Base-by-base conservation (phyloP, 2,329 filamentous ascomycete species). In the Pseudogymnoascus sp. region DNA sequence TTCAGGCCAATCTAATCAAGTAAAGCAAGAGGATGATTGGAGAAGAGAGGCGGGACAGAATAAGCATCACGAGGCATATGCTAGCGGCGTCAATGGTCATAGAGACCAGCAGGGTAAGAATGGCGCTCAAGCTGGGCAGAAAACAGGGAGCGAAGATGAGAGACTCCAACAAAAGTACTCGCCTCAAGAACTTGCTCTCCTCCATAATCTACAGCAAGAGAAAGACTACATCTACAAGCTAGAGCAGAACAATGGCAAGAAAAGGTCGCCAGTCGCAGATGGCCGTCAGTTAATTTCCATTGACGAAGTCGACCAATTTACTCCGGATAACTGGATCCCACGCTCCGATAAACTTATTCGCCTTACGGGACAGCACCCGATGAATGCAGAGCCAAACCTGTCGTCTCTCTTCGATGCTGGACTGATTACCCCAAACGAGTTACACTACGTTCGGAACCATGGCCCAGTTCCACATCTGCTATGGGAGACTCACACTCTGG, bases 401-500 rank as follows among this genome's bases (percentile, higher is more conserved):
- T 70, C 70, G 1, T 69, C 69, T 11, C 74, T 83, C 0, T 79
- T 77, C 62, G 74, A 79, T 0, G 77, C 76, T 4, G 80, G 80
- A 0, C 70, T 82, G 0, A 79, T 82, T 64, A 83, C 81, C 0
- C 80, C 80, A 0, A 81, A 80, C 61, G 73, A 77, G 62, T 66
- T 83, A 1, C 79, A 82, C 68, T 83, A 82, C 64, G 79, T 83
- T 11, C 75, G 81, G 2, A 83, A 81, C 61, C 81, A 84, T 64
- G 80, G 80, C n/a, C 71, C 78, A 3, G 81, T 84, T 1, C 82
- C 81, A 0, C 57, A 65, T 19, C 64, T 82, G 0, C 67, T 81
- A 0, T 83, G 79, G 79, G 79, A 81, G 62, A 77, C 75, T 9
- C 80, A 83, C 68, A 71, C 74, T 13, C 68, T 83, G 3, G 77